These are phyloP conservation scores for Vitellaria paradoxa DNA, from an alignment of 179 eudicot species.

Conservation along the genomic window DNA sequence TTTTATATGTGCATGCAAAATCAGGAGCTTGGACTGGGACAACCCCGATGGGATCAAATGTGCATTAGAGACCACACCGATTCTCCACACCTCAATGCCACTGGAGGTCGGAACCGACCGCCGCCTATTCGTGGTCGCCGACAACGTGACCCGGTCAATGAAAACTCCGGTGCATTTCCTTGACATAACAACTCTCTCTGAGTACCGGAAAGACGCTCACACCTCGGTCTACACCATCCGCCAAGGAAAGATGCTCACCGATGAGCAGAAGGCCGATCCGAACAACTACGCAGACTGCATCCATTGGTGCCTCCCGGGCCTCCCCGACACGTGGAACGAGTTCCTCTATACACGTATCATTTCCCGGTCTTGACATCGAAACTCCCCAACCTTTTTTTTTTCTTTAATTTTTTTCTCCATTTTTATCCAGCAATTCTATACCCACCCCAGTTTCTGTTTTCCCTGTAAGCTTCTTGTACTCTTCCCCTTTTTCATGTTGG, in stretches of 20 bases:
- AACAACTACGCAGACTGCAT: constrained; percentile 74
- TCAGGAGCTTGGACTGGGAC: constrained; percentile 85
- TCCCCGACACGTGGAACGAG: constrained; percentile 97
- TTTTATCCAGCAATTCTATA: too few relatives aligned
- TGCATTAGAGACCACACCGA: constrained; percentile 73
- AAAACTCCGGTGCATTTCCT: constrained; percentile 63
- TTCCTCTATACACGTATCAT: constrained; percentile 76
- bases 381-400: background rate
- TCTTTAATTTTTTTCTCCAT: background rate
- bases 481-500: too few relatives aligned
- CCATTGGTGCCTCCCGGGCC: constrained; percentile 95
- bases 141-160: constrained; percentile 54
- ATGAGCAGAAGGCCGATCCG: constrained; percentile 76
- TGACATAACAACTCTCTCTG: constrained; percentile 78
- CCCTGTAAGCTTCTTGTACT: too few relatives aligned
- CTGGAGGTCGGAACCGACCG: constrained; percentile 72
- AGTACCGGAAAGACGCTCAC: constrained; percentile 88
- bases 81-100: constrained; percentile 58
- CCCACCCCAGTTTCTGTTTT: too few relatives aligned
- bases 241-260: constrained; percentile 68
- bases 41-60: constrained; percentile 91
- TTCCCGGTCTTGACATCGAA: constrained; percentile 36
- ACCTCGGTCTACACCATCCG: constrained; percentile 84
- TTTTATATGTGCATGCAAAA: too few relatives aligned
- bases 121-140: constrained; percentile 53